These are phyloP conservation scores for Fusarium mundagurra DNA, from an alignment of 2,329 filamentous ascomycete species.

Conservation along the genomic window DNA sequence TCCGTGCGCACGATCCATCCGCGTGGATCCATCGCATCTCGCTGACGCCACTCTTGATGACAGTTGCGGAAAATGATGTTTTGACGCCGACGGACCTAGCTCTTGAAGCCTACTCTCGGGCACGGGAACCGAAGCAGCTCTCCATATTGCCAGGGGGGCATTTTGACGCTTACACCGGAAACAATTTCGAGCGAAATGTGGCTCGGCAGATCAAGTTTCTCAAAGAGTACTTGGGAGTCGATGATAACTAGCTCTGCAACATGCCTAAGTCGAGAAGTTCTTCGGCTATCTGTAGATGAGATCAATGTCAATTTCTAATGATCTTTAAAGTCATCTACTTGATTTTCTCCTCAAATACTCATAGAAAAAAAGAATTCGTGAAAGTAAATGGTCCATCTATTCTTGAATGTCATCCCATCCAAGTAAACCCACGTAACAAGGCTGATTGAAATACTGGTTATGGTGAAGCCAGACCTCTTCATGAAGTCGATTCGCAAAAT, in stretches of 20 bases:
- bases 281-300: not conserved
- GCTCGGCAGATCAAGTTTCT: not conserved
- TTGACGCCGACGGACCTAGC: not conserved
- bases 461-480: not conserved
- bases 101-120: not conserved
- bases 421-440: not conserved
- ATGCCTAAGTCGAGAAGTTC: not conserved
- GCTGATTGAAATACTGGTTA: too few relatives aligned
- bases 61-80: not conserved
- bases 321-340: not conserved
- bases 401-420: not conserved
- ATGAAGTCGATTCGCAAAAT: not conserved
- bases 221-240: not conserved
- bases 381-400: not conserved
- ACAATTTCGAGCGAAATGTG: not conserved
- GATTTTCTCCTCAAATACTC: not conserved
- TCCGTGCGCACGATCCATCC: not conserved
- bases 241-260: not conserved
- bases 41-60: not conserved
- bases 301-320: not conserved
- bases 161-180: not conserved
- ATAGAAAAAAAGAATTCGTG: not conserved
- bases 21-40: not conserved
- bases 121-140: not conserved
- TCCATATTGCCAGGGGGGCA: not conserved